Evolutionary conservation across 176 grass and related monocot species (phyloP).

Genomic region (Canna indica): DNA sequence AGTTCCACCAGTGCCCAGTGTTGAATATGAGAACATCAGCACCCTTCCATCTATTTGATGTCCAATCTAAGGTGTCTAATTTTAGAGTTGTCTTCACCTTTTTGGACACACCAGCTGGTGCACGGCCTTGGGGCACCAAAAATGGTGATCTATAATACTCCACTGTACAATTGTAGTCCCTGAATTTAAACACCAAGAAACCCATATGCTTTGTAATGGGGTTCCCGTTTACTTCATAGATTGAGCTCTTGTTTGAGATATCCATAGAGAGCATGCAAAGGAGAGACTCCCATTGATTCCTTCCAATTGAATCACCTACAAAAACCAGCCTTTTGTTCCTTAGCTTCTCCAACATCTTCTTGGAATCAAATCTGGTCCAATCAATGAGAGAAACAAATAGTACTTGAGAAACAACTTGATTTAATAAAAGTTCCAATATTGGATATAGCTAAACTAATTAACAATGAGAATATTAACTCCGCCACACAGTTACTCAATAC

Average conservation of each 20-base stretch:
- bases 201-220: conserved; percentile 53
- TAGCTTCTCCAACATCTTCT: conserved; percentile 33
- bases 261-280: conserved; percentile 33
- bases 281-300: conserved; percentile 50
- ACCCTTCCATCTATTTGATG: conserved; percentile 54
- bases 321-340: conserved; percentile 38
- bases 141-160: conserved; percentile 87
- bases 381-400: not conserved
- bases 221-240: conserved; percentile 37
- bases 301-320: conserved; percentile 35
- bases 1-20: conserved; percentile 88
- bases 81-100: conserved; percentile 48
- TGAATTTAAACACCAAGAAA: conserved; percentile 74
- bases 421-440: too few relatives aligned
- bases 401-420: too few relatives aligned
- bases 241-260: conserved; percentile 28
- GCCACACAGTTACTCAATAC: too few relatives aligned
- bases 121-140: conserved; percentile 51
- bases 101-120: conserved; percentile 31
- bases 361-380: conserved; percentile 32
- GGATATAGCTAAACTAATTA: too few relatives aligned
- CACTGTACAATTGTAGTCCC: conserved; percentile 78
- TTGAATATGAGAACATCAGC: conserved; percentile 79
- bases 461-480: too few relatives aligned
- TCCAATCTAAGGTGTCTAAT: conserved; percentile 76